Base-by-base conservation (phyloP, 805 yeast genomes). In the Ogataea sp. region DNA sequence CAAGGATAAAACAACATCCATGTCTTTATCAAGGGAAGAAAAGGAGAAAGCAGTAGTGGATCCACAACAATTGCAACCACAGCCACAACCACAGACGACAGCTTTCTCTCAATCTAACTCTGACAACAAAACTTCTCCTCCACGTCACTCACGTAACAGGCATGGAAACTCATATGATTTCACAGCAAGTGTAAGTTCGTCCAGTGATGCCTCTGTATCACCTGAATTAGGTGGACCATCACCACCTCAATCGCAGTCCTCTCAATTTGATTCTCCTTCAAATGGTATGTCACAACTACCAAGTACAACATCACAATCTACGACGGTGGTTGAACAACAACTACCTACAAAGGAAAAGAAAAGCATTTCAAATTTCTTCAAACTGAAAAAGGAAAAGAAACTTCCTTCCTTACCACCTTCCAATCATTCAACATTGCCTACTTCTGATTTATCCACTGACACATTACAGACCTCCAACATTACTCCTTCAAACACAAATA, bases 361-460 rank as follows among this genome's bases (percentile, higher is more conserved):
- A 13, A 21, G 45, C 8, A 42, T 57, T 8, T 46, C 58, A 7
- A 53, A 41, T 24, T 55, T 57, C 24, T 57, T 57, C 53, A 55
- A 50, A 35, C 27, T 47, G 37, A 52, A 55, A 36, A 49, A 55
- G 35, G 53, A 52, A 32, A 47, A 47, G 31, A 35, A 20, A 29
- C 23, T 23, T 10, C 28, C 28, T 15, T 14, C 33, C 14, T 8
- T 20, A 2, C 24, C 39, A 28, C 5, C 9, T 17, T 20, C 31
- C 15, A 28, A n/a, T 24, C 24, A 24, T 31, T 8, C n/a, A 29
- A 21, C 9, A 18, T 15, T 20, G 18, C 14, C n/a, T n/a, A n/a
- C n/a, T n/a, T n/a, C n/a, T n/a, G n/a, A n/a, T n/a, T n/a, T n/a
- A n/a, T n/a, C n/a, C n/a, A n/a, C n/a, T n/a, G n/a, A n/a, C n/a